Evolutionary conservation across 2,329 filamentous ascomycete species (phyloP).

Genomic region (Sordariomycetes sp.): DNA sequence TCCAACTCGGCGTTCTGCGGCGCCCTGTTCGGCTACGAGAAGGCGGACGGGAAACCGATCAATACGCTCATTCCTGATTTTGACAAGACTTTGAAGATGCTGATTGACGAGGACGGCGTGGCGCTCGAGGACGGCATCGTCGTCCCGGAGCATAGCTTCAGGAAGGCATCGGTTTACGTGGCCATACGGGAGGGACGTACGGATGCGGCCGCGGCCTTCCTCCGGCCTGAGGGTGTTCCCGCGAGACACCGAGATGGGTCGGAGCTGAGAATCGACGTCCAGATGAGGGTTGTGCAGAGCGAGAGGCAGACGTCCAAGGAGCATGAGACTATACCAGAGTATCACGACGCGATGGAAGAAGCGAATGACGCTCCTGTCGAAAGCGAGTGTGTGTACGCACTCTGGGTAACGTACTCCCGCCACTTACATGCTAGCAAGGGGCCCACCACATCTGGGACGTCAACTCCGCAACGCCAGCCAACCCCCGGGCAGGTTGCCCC

Average conservation of each 20-base stretch:
- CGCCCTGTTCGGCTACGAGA: conserved; percentile 79
- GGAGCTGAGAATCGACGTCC: conserved; percentile 85
- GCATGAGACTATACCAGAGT: conserved; percentile 52
- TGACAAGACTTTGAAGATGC: conserved; percentile 64
- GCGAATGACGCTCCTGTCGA: conserved; percentile 20
- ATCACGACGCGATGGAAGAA: conserved; percentile 39
- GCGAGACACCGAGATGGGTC: conserved; percentile 84
- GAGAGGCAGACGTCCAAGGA: conserved; percentile 52
- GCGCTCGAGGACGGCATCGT: conserved; percentile 86
- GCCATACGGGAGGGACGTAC: conserved; percentile 71
- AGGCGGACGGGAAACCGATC: conserved; percentile 68
- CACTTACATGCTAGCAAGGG: conserved; percentile 61
- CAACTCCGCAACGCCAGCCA: conserved; percentile 65
- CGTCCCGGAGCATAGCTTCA: conserved; percentile 90
- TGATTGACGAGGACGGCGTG: conserved; percentile 79
- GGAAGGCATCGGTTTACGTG: conserved; percentile 73
- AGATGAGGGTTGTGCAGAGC: conserved; percentile 92
- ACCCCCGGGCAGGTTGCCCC: conserved; percentile 52
- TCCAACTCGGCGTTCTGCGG: conserved; percentile 92
- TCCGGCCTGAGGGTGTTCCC: conserved; percentile 71
- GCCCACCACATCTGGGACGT: conserved; percentile 47
- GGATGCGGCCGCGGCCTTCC: conserved; percentile 66
- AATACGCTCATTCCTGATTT: conserved; percentile 77
- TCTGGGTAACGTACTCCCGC: conserved; percentile 95
- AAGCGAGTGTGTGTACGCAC: conserved; percentile 77